Base-by-base conservation (phyloP, 2,329 filamentous ascomycete genomes). In the Juglanconis oblonga region DNA sequence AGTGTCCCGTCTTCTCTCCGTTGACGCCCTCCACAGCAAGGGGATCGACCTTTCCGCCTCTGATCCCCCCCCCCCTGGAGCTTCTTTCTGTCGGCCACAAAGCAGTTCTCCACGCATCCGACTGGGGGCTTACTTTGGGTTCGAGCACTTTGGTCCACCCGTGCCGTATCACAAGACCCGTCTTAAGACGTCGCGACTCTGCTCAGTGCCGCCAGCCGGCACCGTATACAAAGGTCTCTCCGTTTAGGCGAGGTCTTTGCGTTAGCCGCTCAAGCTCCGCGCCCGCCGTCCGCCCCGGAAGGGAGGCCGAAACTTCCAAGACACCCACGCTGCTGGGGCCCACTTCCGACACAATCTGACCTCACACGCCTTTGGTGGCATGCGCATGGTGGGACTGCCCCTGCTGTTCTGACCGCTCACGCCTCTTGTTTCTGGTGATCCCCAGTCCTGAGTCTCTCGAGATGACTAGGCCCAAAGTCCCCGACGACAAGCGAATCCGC, bases 401-500 rank as follows among this genome's bases (percentile, higher is more conserved):
- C 17, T 47, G 48, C 53, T 55, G 44, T 33, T n/a, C 10, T 40
- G n/a, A 42, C 33, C n/a, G 31, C 11, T 36, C 32, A 33, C 33
- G 11, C 11, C 47, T 10, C 11, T 36, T 40, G 45, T 38, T 33
- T 47, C 44, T 47, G 14, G 5, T 7, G 44, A 3, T 17, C 24
- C 14, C 45, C 8, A 8, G 32, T 29, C 32, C 42, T 29, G n/a
- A 35, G 49, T 13, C 24, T 55, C 38, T 65, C 66, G 64, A 62
- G 65, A 72, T 84, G 84, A 81, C 80, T 65, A 78, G 82, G 66
- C 78, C 78, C 54, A 83, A 79, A 70, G 81, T 86, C 62, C 76
- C 81, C 36, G 78, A 80, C 65, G 83, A 87, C 64, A 83, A 86
- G 71, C 80, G 86, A 64, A 82, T 85, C 72, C 81, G 86, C 66